Conservation (phyloP, 1,284 basidiomycete species). For the Rhodotorula glutinis region DNA sequence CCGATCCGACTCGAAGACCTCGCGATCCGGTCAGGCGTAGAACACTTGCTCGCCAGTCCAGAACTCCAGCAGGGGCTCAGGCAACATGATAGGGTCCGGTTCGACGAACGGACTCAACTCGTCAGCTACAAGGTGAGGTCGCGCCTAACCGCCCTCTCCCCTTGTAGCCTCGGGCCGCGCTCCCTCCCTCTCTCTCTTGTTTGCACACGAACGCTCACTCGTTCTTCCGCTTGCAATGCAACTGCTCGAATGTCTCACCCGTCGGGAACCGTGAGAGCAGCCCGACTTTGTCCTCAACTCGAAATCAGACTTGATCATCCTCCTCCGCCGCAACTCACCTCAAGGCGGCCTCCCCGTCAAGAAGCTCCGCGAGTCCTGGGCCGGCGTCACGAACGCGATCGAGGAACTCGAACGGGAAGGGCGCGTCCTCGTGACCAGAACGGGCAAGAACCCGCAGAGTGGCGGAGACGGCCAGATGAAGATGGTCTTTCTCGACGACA, state of each 20-base stretch:
- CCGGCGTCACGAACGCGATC: slow-evolving; percentile 72
- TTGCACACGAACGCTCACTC: neutral
- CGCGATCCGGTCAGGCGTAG: slow-evolving; percentile 38
- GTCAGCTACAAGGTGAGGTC: slow-evolving; percentile 71
- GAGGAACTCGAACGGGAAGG: slow-evolving; percentile 83
- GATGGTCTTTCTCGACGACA: slow-evolving; percentile 89
- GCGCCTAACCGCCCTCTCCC: too few relatives aligned
- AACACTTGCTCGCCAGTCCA: slow-evolving; percentile 63
- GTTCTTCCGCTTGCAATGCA: too few relatives aligned
- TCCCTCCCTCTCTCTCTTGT: slow-evolving; percentile 4
- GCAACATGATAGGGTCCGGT: slow-evolving; percentile 70
- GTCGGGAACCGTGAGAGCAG: slow-evolving; percentile 50
- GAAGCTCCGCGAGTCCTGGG: slow-evolving; percentile 82
- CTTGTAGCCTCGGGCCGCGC: too few relatives aligned
- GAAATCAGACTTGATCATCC: slow-evolving; percentile 72
- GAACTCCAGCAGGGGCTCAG: slow-evolving; percentile 68
- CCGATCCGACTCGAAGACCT: slow-evolving; percentile 44
- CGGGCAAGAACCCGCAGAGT: slow-evolving; percentile 55
- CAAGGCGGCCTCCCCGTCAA: slow-evolving; percentile 80
- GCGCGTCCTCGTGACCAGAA: slow-evolving; percentile 78
- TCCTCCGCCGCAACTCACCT: slow-evolving; percentile 73
- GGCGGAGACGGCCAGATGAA: slow-evolving; percentile 67
- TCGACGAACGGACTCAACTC: slow-evolving; percentile 75
- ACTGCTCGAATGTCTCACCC: too few relatives aligned
- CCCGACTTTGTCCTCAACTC: slow-evolving; percentile 82